Percentiles rank a stretch among this genome's conserved stretches.
phyloP scores from a whole-genome alignment of 2,329 filamentous ascomycete genomes.

The Hypoxylon sp. region DNA sequence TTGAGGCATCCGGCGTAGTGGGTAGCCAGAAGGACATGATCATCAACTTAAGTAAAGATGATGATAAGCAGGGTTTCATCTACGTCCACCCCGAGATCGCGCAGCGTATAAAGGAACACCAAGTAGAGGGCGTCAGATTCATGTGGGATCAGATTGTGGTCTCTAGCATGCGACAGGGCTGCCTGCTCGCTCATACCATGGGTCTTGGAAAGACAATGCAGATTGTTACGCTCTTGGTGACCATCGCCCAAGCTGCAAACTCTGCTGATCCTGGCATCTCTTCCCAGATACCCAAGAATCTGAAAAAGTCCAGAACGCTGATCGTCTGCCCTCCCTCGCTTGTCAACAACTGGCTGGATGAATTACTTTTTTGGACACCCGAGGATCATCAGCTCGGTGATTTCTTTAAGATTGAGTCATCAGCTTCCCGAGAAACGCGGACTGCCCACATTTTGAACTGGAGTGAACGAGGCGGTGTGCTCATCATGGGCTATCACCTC shows the following conservation, averaged over 20 bases:
- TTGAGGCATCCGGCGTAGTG: conserved; percentile 58
- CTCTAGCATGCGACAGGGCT: conserved; percentile 72
- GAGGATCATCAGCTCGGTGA: conserved; percentile 63
- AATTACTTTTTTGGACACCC: conserved; percentile 78
- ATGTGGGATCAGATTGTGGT: conserved; percentile 88
- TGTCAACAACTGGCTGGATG: conserved; percentile 85
- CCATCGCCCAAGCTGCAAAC: conserved; percentile 73
- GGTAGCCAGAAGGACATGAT: conserved; percentile 64
- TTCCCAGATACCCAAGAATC: conserved; percentile 74
- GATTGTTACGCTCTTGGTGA: conserved; percentile 83
- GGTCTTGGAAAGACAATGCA: conserved; percentile 95
- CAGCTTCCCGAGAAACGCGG: conserved; percentile 54
- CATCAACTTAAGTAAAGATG: conserved; percentile 74
- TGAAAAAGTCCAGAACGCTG: conserved; percentile 73
- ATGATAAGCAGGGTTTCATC: conserved; percentile 70
- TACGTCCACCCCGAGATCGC: conserved; percentile 75
- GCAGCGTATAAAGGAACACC: conserved; percentile 78
- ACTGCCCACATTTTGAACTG: conserved; percentile 65
- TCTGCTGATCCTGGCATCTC: conserved; percentile 68
- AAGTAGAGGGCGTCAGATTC: conserved; percentile 84
- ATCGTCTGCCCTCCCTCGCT: conserved; percentile 81
- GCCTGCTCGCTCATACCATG: conserved; percentile 89
- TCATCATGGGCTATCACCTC: conserved; percentile 81
- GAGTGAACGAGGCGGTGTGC: conserved; percentile 73
- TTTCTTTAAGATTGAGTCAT: conserved; percentile 66